phyloP scores from a whole-genome alignment of 257 asterid species.

The Fraxinus excelsior region DNA sequence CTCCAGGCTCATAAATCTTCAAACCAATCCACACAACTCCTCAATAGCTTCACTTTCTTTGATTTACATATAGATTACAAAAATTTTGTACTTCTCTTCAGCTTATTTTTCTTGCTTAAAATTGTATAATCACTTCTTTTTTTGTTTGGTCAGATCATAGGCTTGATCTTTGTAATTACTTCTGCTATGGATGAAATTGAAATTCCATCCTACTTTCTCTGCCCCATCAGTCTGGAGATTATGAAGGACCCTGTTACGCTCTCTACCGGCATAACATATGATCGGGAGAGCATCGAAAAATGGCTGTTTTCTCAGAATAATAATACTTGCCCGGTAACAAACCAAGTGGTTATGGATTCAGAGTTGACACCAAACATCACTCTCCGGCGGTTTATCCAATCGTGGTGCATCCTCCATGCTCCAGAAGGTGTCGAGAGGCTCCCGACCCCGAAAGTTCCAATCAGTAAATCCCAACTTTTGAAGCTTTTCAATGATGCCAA shows the following conservation, averaged over 20 bases:
- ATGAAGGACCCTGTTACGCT: conserved; percentile 85
- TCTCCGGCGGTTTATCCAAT: conserved; percentile 78
- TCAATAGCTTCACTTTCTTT: conserved; percentile 14
- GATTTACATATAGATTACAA: neutral
- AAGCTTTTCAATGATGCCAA: conserved; percentile 50
- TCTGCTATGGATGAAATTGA: conserved; percentile 52
- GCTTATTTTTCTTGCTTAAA: too few relatives aligned
- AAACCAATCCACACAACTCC: conserved; percentile 18
- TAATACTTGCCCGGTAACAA: conserved; percentile 69
- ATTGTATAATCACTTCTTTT: too few relatives aligned
- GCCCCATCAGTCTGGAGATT: conserved; percentile 72
- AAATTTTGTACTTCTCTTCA: neutral
- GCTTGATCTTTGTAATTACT: neutral
- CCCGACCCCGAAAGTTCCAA: conserved; percentile 78
- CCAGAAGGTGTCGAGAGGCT: conserved; percentile 59
- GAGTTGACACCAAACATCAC: conserved; percentile 73
- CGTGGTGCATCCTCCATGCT: conserved; percentile 80
- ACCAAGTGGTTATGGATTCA: conserved; percentile 38
- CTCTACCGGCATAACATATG: conserved; percentile 82
- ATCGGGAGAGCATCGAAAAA: conserved; percentile 69
- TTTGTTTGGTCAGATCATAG: neutral
- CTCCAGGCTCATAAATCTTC: neutral
- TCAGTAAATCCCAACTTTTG: conserved; percentile 48
- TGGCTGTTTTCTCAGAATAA: conserved; percentile 62
- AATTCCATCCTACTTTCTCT: conserved; percentile 73